Evolutionary conservation across 169 alveolate species (phyloP).

Genomic region (Plasmodium falciparum): DNA sequence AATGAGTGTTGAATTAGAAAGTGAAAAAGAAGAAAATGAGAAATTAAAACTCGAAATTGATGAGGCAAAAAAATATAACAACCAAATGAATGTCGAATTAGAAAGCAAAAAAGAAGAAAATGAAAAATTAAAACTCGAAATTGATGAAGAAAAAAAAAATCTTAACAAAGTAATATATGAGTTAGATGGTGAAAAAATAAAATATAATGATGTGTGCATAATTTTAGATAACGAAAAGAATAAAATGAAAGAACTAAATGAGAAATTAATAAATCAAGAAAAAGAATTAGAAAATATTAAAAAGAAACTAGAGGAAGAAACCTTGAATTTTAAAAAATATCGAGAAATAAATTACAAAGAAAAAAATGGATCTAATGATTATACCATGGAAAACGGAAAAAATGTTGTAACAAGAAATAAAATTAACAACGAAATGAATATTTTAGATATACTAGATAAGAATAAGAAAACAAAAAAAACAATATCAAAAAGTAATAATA

Average conservation of each 20-base stretch:
- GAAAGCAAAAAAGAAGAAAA: slow-evolving; percentile 7
- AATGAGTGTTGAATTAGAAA: neutral
- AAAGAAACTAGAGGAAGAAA: neutral
- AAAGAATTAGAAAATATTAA: neutral
- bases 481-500: neutral
- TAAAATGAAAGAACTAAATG: slow-evolving; percentile 4
- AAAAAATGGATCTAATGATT: neutral
- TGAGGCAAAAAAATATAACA: neutral
- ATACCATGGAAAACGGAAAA: neutral
- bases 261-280: neutral
- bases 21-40: slow-evolving; percentile 11
- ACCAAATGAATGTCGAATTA: neutral
- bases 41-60: neutral
- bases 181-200: slow-evolving; percentile 2
- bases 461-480: neutral
- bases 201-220: too few relatives aligned
- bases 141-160: slow-evolving; percentile 4
- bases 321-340: too few relatives aligned
- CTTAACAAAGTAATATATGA: neutral
- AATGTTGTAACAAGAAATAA: too few relatives aligned
- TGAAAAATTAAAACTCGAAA: neutral
- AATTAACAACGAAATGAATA: too few relatives aligned
- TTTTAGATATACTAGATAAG: too few relatives aligned
- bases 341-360: neutral
- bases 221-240: neutral